Percentiles rank a stretch among this genome's conserved stretches.
phyloP scores from a whole-genome alignment of 2,329 filamentous ascomycete genomes.

The Elsinoe necatrix region DNA sequence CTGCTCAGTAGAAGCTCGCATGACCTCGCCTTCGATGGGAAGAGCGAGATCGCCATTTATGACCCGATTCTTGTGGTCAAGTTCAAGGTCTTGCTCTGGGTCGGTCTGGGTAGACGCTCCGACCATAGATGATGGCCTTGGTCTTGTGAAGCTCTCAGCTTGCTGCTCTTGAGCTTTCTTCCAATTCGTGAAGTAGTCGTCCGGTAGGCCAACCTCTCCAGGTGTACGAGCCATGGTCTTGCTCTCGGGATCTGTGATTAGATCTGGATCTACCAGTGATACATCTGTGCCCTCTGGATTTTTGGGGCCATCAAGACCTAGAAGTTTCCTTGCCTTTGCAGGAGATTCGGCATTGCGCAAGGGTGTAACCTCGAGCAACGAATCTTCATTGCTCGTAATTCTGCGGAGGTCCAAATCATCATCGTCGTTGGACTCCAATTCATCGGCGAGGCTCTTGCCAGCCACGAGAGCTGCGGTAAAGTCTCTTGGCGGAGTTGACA shows the following conservation, averaged over 20 bases:
- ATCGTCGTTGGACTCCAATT: slow-evolving; percentile 78
- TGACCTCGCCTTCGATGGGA: neutral
- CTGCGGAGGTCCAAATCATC: slow-evolving; percentile 50
- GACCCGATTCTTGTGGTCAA: neutral
- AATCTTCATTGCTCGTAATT: slow-evolving; percentile 59
- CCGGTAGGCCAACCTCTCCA: neutral
- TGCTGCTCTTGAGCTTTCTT: slow-evolving; percentile 1
- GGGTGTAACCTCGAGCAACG: slow-evolving; percentile 24
- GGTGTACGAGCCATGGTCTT: neutral
- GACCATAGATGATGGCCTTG: neutral
- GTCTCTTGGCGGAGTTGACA: neutral
- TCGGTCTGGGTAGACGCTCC: neutral
- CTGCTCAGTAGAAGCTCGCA: neutral
- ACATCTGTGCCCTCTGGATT: neutral
- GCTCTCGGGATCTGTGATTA: slow-evolving; percentile 1
- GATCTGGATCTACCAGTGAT: neutral
- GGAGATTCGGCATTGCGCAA: neutral
- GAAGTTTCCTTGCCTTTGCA: slow-evolving; percentile 8
- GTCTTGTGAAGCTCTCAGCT: neutral
- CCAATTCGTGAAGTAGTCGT: slow-evolving; percentile 7
- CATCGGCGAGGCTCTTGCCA: slow-evolving; percentile 77
- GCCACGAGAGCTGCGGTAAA: slow-evolving; percentile 26
- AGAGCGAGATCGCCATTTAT: neutral
- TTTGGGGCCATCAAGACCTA: slow-evolving; percentile 3
- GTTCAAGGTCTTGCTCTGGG: neutral